phyloP scores from a whole-genome alignment of 176 grass and related monocot species.

The Hordeum vulgare region DNA sequence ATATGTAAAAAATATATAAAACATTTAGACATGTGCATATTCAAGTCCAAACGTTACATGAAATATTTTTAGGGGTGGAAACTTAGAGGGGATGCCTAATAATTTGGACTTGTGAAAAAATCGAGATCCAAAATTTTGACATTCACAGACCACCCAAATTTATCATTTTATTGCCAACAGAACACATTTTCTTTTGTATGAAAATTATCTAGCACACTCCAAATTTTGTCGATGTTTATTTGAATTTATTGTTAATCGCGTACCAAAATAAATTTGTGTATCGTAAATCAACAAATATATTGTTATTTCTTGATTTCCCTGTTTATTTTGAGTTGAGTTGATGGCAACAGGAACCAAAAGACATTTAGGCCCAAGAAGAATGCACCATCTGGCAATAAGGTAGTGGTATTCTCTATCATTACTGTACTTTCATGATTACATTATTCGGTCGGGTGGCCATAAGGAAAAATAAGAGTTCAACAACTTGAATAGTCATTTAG shows the following conservation, averaged over 20 bases:
- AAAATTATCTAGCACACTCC: neutral
- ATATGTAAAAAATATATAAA: neutral
- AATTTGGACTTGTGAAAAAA: neutral
- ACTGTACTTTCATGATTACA: neutral
- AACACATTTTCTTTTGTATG: neutral
- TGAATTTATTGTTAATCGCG: neutral
- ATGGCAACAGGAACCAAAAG: constrained; percentile 65
- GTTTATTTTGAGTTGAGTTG: neutral
- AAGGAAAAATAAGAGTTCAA: neutral
- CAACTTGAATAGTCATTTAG: neutral
- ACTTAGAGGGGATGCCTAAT: neutral
- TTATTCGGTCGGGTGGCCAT: neutral
- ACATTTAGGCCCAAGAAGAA: constrained; percentile 98
- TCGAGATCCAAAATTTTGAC: neutral
- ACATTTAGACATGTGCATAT: neutral
- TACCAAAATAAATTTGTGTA: neutral
- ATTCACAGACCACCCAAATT: neutral
- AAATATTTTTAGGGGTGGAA: too few relatives aligned
- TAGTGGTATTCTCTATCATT: neutral
- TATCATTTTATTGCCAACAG: neutral
- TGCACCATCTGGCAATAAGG: constrained; percentile 91
- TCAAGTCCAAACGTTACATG: neutral
- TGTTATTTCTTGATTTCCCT: neutral
- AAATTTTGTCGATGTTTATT: neutral
- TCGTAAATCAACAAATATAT: neutral